A percentile compares a stretch with the other conserved stretches of the same genome.
These are phyloP conservation scores for Ulvella scutata DNA, from an alignment of 139 green algal species.

Conservation along the genomic window DNA sequence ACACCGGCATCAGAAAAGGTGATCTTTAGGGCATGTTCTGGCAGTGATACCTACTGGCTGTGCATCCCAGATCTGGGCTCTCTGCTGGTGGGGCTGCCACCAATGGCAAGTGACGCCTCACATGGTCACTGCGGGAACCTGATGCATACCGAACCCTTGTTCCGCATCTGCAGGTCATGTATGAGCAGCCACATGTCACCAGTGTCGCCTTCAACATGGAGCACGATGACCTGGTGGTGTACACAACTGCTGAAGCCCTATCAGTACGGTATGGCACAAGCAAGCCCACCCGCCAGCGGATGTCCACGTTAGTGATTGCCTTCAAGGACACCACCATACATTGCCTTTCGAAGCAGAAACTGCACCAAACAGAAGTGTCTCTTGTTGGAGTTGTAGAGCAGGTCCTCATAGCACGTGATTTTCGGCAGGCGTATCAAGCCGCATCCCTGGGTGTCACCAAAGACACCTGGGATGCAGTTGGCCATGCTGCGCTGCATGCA, in stretches of 20 bases:
- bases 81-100: too few species aligned
- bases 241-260: conserved; percentile 50
- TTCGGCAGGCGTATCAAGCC: conserved; percentile 39
- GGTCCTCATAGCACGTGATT: conserved; percentile 36
- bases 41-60: too few species aligned
- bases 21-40: too few species aligned
- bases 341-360: conserved; percentile 55
- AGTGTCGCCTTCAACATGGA: conserved; percentile 68
- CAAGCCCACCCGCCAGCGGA: neutral
- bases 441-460: conserved; percentile 68
- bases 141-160: too few species aligned
- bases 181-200: conserved; percentile 48
- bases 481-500: conserved; percentile 4
- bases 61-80: too few species aligned
- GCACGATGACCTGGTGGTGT: conserved; percentile 78
- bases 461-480: neutral
- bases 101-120: too few species aligned
- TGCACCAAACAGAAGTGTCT: conserved; percentile 68
- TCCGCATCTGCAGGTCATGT: conserved; percentile 25
- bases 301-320: conserved; percentile 27
- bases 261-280: conserved; percentile 50
- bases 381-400: conserved; percentile 47
- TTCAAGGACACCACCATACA: conserved; percentile 61
- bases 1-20: too few species aligned
- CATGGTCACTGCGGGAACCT: too few species aligned